Percentiles rank a stretch among this genome's conserved stretches.
Evolutionary conservation across 805 yeast genomes (phyloP).

Genomic region (Candida bentonensis): DNA sequence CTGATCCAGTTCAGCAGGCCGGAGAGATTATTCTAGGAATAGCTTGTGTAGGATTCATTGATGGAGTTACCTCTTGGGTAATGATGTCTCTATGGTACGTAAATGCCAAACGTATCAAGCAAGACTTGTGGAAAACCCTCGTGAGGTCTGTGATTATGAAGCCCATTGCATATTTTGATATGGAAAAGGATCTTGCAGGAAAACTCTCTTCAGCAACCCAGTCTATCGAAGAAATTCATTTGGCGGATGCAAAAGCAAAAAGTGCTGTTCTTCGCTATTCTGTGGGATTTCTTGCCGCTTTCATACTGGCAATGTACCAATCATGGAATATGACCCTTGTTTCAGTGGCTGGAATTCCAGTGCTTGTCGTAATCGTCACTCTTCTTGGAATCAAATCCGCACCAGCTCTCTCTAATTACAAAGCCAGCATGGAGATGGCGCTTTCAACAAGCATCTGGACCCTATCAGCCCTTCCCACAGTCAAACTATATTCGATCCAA

Average conservation of each 20-base stretch:
- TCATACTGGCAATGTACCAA: conserved; percentile 38
- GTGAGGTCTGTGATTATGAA: not conserved
- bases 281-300: not conserved
- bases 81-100: not conserved
- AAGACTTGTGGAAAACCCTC: not conserved
- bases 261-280: not conserved
- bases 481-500: conserved; percentile 49
- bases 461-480: conserved; percentile 41
- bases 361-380: conserved; percentile 37
- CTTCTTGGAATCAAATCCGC: conserved; percentile 39
- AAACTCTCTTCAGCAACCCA: not conserved
- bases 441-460: conserved; percentile 62
- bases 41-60: not conserved
- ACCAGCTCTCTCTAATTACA: conserved; percentile 39
- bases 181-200: not conserved
- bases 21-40: too few species aligned
- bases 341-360: conserved; percentile 60
- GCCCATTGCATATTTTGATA: not conserved
- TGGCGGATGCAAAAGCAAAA: not conserved
- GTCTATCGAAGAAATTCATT: not conserved
- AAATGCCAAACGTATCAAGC: not conserved
- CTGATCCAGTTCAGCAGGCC: too few species aligned
- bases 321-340: conserved; percentile 82
- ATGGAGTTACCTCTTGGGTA: not conserved
- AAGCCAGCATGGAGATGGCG: conserved; percentile 37